These are phyloP conservation scores for Halophytophthora batemanensis DNA, from an alignment of 352 stramenopile species.

Conservation along the genomic window DNA sequence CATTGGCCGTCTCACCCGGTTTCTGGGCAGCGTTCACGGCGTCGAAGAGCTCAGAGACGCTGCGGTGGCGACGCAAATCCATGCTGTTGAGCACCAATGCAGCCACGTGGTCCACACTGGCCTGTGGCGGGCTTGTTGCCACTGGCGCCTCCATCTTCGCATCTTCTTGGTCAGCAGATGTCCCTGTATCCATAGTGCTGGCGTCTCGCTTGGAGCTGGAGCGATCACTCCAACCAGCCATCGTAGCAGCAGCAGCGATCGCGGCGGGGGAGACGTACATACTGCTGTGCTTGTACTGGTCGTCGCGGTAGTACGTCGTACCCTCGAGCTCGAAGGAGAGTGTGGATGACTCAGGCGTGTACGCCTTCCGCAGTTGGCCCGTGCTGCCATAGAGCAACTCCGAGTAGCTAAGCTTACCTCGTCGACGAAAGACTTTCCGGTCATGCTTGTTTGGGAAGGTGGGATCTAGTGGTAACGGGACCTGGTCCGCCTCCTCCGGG, in stretches of 20 bases:
- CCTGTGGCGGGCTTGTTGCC: conserved; percentile 8
- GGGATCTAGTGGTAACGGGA: conserved; percentile 47
- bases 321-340: conserved; percentile 77
- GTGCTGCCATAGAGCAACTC: conserved; percentile 80
- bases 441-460: conserved; percentile 43
- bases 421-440: conserved; percentile 40
- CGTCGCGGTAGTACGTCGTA: conserved; percentile 63
- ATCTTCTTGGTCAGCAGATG: neutral
- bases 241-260: conserved; percentile 20
- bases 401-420: conserved; percentile 79
- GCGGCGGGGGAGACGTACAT: conserved; percentile 70
- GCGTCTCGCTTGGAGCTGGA: conserved; percentile 15
- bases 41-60: conserved; percentile 56
- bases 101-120: conserved; percentile 43
- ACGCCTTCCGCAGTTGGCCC: conserved; percentile 78
- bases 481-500: conserved; percentile 74
- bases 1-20: conserved; percentile 2
- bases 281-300: conserved; percentile 78
- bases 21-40: conserved; percentile 27
- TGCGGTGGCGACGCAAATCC: conserved; percentile 53
- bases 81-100: conserved; percentile 49
- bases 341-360: conserved; percentile 75
- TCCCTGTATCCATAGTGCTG: conserved; percentile 6
- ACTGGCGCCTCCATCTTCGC: conserved; percentile 13
- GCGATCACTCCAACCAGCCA: conserved; percentile 23